Conservation (phyloP, 164 flowering plant genomes). For the Protea cynaroides region DNA sequence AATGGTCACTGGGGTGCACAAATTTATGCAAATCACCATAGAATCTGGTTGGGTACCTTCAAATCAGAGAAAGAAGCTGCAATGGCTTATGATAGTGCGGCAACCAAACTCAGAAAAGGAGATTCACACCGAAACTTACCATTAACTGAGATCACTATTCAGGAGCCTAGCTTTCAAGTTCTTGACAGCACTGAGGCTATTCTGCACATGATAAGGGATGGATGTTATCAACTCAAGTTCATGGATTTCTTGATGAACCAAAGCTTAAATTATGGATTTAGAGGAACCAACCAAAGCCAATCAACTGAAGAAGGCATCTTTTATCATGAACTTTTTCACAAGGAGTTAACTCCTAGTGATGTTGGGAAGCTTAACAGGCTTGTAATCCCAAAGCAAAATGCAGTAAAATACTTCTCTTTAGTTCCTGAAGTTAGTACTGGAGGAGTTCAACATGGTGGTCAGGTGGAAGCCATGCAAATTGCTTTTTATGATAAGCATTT, state of each 20-base stretch:
- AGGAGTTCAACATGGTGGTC: constrained; percentile 3
- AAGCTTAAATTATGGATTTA: background rate
- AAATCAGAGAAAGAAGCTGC: constrained; percentile 54
- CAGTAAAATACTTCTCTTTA: constrained; percentile 44
- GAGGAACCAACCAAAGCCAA: background rate
- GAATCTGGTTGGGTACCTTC: constrained; percentile 71
- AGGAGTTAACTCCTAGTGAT: constrained; percentile 87
- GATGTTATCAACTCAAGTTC: constrained; percentile 43
- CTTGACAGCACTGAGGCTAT: constrained; percentile 23
- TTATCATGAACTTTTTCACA: constrained; percentile 50
- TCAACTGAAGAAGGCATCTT: constrained; percentile 6
- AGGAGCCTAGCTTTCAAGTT: constrained; percentile 43
- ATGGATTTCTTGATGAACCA: constrained; percentile 20
- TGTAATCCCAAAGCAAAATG: constrained; percentile 76
- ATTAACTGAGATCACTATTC: constrained; percentile 21
- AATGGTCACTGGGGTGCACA: constrained; percentile 71
- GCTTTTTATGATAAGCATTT: constrained; percentile 35
- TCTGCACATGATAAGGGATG: constrained; percentile 54
- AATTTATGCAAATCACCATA: constrained; percentile 51
- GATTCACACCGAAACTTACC: constrained; percentile 50
- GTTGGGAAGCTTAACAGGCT: constrained; percentile 83
- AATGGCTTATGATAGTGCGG: constrained; percentile 62
- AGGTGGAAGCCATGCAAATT: constrained; percentile 27
- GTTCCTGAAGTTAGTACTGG: constrained; percentile 13
- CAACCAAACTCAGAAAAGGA: constrained; percentile 37